These are phyloP conservation scores for Candida lessepsii DNA, from an alignment of 805 yeast species.

Conservation along the genomic window DNA sequence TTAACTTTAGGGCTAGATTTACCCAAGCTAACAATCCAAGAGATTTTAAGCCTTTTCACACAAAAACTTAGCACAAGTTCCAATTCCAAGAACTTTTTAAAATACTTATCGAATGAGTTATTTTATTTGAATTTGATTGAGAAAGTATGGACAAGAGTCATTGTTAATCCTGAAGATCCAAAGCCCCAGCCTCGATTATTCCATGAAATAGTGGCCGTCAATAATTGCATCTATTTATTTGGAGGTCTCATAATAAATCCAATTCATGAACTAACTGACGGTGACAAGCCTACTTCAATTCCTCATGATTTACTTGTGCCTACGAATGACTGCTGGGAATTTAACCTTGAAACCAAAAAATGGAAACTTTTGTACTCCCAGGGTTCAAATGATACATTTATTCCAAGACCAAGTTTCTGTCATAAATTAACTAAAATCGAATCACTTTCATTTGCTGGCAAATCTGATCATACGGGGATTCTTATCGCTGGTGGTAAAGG, in stretches of 20 bases:
- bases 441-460: slow-evolving; percentile 35
- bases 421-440: slow-evolving; percentile 49
- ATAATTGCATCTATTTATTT: slow-evolving; percentile 52
- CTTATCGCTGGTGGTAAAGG: slow-evolving; percentile 56
- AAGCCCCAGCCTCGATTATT: slow-evolving; percentile 51
- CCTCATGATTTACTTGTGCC: slow-evolving; percentile 38
- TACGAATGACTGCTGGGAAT: slow-evolving; percentile 68
- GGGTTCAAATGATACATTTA: slow-evolving; percentile 18
- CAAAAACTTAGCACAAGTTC: slow-evolving; percentile 25
- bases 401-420: slow-evolving; percentile 46
- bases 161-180: slow-evolving; percentile 19
- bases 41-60: slow-evolving; percentile 39
- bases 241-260: slow-evolving; percentile 55
- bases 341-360: slow-evolving; percentile 47
- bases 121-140: slow-evolving; percentile 60
- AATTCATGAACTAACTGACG: slow-evolving; percentile 9
- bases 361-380: slow-evolving; percentile 52
- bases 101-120: slow-evolving; percentile 60
- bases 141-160: slow-evolving; percentile 53
- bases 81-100: slow-evolving; percentile 23
- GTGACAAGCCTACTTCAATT: slow-evolving; percentile 1
- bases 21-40: slow-evolving; percentile 35
- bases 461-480: slow-evolving; percentile 46
- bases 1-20: slow-evolving; percentile 56
- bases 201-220: slow-evolving; percentile 55